These are phyloP conservation scores for Schizopora paradoxa DNA, from an alignment of 1,284 basidiomycete genomes.

Conservation along the genomic window DNA sequence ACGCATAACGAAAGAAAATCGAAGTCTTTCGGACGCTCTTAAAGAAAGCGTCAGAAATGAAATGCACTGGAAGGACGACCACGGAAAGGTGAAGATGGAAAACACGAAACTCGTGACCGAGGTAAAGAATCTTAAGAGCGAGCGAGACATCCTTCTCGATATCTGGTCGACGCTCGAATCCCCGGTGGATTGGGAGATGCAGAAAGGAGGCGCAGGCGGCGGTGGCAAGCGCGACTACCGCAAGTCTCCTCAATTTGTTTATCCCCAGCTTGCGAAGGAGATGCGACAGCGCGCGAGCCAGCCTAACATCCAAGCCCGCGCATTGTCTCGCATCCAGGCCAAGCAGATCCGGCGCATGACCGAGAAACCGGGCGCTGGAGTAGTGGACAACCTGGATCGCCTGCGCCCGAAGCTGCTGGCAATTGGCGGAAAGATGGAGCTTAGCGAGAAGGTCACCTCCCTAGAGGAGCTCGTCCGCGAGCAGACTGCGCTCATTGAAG, in stretches of 20 bases:
- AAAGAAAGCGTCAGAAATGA: conserved; percentile 15
- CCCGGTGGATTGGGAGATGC: conserved; percentile 15
- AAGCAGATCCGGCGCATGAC: conserved; percentile 9
- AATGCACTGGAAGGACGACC: conserved; percentile 16
- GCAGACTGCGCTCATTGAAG: conserved; percentile 13
- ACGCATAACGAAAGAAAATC: conserved; percentile 4
- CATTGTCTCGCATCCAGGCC: conserved; percentile 7
- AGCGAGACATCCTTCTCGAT: conserved; percentile 14
- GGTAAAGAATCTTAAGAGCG: conserved; percentile 9
- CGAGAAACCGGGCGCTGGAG: background rate
- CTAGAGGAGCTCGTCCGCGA: conserved; percentile 16
- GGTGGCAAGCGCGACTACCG: too few relatives aligned
- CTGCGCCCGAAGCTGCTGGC: conserved; percentile 13
- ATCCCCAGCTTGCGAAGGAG: conserved; percentile 8
- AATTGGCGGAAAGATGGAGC: conserved; percentile 17
- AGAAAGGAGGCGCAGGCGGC: conserved; percentile 4
- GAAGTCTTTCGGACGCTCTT: conserved; percentile 14
- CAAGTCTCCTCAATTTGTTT: conserved; percentile 3
- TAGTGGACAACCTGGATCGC: conserved; percentile 12
- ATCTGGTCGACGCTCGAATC: conserved; percentile 15
- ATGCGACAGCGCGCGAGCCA: conserved; percentile 15
- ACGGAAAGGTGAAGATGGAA: conserved; percentile 10
- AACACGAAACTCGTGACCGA: conserved; percentile 4
- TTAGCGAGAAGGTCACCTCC: conserved; percentile 14
- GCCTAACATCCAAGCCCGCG: conserved; percentile 8